Evolutionary conservation across 441 rosid genomes (phyloP), one percentile per base, ranked within the genome.

Genomic region (Brassica balearica): DNA sequence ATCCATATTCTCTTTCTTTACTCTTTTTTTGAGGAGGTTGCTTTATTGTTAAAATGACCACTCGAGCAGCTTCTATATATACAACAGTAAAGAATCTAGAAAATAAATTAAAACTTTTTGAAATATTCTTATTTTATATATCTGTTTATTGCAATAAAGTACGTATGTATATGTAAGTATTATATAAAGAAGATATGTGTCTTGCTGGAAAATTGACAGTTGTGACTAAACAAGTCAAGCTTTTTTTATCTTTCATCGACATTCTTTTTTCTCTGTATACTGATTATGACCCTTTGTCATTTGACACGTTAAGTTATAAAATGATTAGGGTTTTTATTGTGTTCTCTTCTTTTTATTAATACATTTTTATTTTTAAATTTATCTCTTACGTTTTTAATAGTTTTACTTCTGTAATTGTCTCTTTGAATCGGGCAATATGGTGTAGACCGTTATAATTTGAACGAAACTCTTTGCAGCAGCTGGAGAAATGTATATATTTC

Each of bases 181-280:
- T 64, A 53, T 82, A 71, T 70, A 62, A 10, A 14, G 64, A 65
- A 25, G 38, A 68, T 65, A 56, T 67, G 74, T 75, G 82, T 84
- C 83, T 82, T 66, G 72, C 77, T 84, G 51, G 67, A 77, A 81
- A 85, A 86, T 82, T 84, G 87, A 85, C 89, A 85, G 88, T 91
- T 86, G 46, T 38, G 77, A 82, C 77, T 85, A 8, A 86, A 85
- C 90, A 56, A 85, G 87, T 82, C 83, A 65, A 78, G 68, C 82
- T 77, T 56, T 53, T 15, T 67, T 38, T 38, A 38, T 8, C 72
- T 63, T 77, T 74, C 65, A 59, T 69, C 71, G 63, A 80, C 83
- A 78, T 73, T 81, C 73, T 59, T 77, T 19, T 60, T 29, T 29
- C 34, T 14, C 20, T 17, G 29, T 25, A 58, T 7, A 17, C 46